A percentile compares a stretch with the other conserved stretches of the same genome.
phyloP scores from a whole-genome alignment of 768 basidiomycete genomes.

The Mrakia blollopis region DNA sequence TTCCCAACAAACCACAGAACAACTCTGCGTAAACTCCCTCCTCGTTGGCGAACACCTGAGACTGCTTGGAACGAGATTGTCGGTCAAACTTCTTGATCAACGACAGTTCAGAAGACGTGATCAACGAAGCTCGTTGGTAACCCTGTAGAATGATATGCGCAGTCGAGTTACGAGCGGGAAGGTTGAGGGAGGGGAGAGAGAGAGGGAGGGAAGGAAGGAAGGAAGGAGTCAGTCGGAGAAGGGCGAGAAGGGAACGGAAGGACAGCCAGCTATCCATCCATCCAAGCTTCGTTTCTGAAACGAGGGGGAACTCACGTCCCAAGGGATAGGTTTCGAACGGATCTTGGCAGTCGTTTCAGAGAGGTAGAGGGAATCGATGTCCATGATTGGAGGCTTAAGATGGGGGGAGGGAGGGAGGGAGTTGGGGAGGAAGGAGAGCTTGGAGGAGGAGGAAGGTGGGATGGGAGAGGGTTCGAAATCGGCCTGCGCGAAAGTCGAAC shows the following conservation, averaged over 20 bases:
- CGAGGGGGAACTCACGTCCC: slow-evolving; percentile 65
- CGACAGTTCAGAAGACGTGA: slow-evolving; percentile 78
- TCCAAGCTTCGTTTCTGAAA: too few relatives aligned
- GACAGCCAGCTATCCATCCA: too few relatives aligned
- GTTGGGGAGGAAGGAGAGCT: too few relatives aligned
- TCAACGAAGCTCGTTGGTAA: slow-evolving; percentile 87
- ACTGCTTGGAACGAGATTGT: slow-evolving; percentile 62
- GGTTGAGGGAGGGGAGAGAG: background rate
- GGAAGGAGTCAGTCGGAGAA: too few relatives aligned
- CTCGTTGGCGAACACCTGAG: slow-evolving; percentile 70
- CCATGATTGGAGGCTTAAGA: background rate
- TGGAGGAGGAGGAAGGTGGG: too few relatives aligned
- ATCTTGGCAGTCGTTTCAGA: slow-evolving; percentile 85
- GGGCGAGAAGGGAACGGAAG: slow-evolving; percentile 2
- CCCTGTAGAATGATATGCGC: slow-evolving; percentile 54
- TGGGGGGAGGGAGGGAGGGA: background rate
- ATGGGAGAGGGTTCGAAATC: too few relatives aligned
- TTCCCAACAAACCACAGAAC: slow-evolving; percentile 83
- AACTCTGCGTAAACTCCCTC: slow-evolving; percentile 76
- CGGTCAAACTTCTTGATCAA: slow-evolving; percentile 87
- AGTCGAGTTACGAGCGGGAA: background rate
- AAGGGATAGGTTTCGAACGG: slow-evolving; percentile 82
- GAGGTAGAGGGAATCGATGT: slow-evolving; percentile 54
- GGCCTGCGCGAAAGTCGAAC: too few relatives aligned
- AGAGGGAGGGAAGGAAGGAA: background rate